These are phyloP conservation scores for Annona cherimola DNA, from an alignment of 164 flowering plant species.

Conservation along the genomic window DNA sequence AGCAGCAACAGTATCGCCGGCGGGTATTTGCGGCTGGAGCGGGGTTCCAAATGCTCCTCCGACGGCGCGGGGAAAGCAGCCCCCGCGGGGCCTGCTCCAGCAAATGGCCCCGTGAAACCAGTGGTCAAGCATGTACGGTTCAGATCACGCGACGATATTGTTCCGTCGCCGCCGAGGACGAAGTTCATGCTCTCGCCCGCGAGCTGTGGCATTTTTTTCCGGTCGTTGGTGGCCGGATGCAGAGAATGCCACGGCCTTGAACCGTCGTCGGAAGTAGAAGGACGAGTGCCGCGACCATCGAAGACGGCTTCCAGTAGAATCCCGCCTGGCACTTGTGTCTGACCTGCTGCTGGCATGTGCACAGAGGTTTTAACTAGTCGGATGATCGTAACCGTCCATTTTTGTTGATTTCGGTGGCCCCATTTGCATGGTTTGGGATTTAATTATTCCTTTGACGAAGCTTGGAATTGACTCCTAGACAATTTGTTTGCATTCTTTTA, in stretches of 20 bases:
- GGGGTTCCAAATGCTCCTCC: no score
- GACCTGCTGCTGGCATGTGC: no score
- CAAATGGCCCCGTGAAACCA: neutral
- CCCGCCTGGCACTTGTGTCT: neutral
- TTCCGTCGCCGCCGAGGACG: neutral
- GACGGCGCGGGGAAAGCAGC: no score
- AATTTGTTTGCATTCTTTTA: no score
- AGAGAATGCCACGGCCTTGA: constrained; percentile 65
- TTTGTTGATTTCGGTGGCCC: no score
- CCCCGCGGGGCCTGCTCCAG: neutral
- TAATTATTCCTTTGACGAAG: no score
- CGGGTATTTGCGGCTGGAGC: no score
- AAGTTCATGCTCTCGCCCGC: constrained; percentile 19
- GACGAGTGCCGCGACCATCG: neutral
- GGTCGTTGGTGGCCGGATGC: constrained; percentile 43
- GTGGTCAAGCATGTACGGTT: constrained; percentile 4
- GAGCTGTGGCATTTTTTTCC: constrained; percentile 27
- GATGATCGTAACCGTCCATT: no score
- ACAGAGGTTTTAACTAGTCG: no score
- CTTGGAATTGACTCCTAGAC: no score
- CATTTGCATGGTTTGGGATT: no score
- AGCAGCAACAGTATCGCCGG: no score
- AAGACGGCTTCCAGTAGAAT: neutral
- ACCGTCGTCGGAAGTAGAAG: constrained; percentile 17
- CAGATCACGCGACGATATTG: constrained; percentile 49